A percentile compares a stretch with the other conserved stretches of the same genome.
Evolutionary conservation across 2,329 filamentous ascomycete species (phyloP).

Genomic region (Monilinia laxa): DNA sequence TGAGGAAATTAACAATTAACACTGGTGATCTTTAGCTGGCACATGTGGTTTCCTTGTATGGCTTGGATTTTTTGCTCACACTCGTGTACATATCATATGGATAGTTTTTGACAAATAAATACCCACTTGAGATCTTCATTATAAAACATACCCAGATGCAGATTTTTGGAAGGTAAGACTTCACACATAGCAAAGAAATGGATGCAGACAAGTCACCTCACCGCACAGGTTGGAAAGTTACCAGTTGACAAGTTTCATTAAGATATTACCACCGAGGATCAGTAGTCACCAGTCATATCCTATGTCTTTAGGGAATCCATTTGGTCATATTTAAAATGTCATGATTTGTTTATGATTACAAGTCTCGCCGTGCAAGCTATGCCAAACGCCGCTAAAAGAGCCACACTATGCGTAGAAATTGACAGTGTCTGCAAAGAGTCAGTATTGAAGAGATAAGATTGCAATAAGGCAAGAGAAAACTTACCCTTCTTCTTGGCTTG

Average conservation of each 20-base stretch:
- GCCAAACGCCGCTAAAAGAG: slow-evolving; percentile 33
- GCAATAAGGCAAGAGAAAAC: slow-evolving; percentile 10
- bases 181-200: background rate
- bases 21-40: background rate
- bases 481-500: slow-evolving; percentile 72
- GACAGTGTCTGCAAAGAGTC: slow-evolving; percentile 33
- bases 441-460: slow-evolving; percentile 36
- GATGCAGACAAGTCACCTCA: background rate
- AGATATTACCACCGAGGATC: slow-evolving; percentile 4
- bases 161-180: background rate
- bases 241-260: background rate
- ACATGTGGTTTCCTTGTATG: background rate
- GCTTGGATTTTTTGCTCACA: background rate
- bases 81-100: background rate
- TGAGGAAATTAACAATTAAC: background rate
- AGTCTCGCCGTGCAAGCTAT: slow-evolving; percentile 34
- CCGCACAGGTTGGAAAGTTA: background rate
- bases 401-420: slow-evolving; percentile 38
- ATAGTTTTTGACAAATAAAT: background rate
- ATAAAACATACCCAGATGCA: background rate
- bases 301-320: background rate
- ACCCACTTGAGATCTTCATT: slow-evolving; percentile 1
- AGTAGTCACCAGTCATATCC: slow-evolving; percentile 13
- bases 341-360: slow-evolving; percentile 40
- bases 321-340: slow-evolving; percentile 22